These are phyloP conservation scores for Pyrrhoderma lamaoense DNA, from an alignment of 1,284 basidiomycete species.

Conservation along the genomic window DNA sequence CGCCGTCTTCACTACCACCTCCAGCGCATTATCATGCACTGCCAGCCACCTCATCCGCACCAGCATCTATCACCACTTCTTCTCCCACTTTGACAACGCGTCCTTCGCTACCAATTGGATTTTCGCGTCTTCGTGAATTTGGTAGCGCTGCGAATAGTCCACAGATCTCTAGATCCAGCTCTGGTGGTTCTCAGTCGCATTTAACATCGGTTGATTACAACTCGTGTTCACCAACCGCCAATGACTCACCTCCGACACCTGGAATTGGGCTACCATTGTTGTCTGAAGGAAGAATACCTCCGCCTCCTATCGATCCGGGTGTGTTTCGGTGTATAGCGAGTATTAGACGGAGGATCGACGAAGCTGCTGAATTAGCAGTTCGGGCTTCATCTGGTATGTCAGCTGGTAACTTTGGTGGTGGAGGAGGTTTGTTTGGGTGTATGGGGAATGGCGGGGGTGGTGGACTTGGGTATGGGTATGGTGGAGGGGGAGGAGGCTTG, in stretches of 20 bases:
- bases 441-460: conserved; percentile 23
- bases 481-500: conserved; percentile 35
- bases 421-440: conserved; percentile 23
- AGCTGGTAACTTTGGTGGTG: conserved; percentile 50
- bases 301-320: conserved; percentile 78
- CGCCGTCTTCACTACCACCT: conserved; percentile 16
- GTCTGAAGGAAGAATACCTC: conserved; percentile 25
- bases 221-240: conserved; percentile 43
- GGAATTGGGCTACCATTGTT: no score
- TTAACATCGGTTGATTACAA: no score
- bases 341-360: conserved; percentile 74
- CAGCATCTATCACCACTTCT: no score
- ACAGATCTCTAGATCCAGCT: no score
- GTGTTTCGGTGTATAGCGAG: conserved; percentile 66
- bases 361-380: conserved; percentile 74
- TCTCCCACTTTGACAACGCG: no score
- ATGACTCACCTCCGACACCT: no score
- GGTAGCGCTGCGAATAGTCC: conserved; percentile 27
- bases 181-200: no score
- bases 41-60: no score
- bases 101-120: conserved; percentile 16
- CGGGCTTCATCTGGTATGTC: conserved; percentile 74
- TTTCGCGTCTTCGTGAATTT: conserved; percentile 33
- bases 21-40: conserved; percentile 24
- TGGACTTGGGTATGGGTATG: conserved; percentile 35